A percentile compares a stretch with the other conserved stretches of the same genome.
phyloP scores from a whole-genome alignment of 176 grass and related monocot species.

The Hyparrhenia diplandra region DNA sequence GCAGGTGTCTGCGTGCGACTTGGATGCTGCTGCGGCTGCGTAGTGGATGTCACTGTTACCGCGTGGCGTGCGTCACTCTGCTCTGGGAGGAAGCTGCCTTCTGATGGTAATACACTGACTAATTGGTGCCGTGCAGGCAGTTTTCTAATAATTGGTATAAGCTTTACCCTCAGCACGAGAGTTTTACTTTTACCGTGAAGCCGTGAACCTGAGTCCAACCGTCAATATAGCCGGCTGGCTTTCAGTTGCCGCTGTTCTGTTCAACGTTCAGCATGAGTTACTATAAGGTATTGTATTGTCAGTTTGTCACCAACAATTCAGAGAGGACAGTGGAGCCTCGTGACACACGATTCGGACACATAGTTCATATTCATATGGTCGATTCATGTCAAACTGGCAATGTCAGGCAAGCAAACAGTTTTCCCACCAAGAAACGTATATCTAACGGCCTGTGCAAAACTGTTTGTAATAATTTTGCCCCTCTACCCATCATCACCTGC shows the following conservation, averaged over 20 bases:
- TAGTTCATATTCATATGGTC: not conserved
- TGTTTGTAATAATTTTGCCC: constrained; percentile 22
- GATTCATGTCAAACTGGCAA: not conserved
- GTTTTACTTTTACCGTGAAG: not conserved
- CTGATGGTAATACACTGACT: not conserved
- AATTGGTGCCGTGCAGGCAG: not conserved
- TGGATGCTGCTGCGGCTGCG: not conserved
- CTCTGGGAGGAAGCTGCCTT: not conserved
- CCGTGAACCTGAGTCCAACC: not conserved
- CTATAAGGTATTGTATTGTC: no score
- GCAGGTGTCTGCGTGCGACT: constrained; percentile 5
- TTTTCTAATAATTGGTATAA: not conserved
- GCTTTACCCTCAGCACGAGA: not conserved
- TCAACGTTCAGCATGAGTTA: not conserved
- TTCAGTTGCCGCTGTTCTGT: not conserved
- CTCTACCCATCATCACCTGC: constrained; percentile 1
- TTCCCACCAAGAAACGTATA: not conserved
- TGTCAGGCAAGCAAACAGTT: not conserved
- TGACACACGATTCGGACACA: not conserved
- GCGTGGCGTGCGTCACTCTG: not conserved
- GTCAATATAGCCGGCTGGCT: not conserved
- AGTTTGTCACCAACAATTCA: not conserved
- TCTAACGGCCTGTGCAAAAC: not conserved
- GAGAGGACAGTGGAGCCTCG: not conserved
- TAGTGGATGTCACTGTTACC: constrained; percentile 30